Conservation (phyloP, 305 asterid genomes). For the Solanum hybrid region DNA sequence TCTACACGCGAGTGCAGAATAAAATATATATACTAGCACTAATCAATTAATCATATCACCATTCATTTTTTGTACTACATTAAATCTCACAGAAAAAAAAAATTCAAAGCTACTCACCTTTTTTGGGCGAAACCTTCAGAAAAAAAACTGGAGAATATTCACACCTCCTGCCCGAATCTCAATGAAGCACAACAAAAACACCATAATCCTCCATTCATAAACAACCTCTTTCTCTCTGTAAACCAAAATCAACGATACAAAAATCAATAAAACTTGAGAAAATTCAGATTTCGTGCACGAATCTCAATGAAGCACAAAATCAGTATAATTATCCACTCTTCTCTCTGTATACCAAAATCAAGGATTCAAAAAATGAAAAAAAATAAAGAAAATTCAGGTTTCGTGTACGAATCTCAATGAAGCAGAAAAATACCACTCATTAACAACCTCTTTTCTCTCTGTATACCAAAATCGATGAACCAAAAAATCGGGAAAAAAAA, state of each 20-base stretch:
- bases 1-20: slow-evolving; percentile 13
- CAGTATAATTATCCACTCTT: slow-evolving; percentile 2
- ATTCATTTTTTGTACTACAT: background rate
- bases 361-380: background rate
- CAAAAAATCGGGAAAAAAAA: background rate
- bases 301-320: slow-evolving; percentile 1
- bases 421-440: background rate
- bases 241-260: background rate
- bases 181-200: background rate
- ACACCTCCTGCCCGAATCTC: background rate
- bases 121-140: background rate
- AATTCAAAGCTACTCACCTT: slow-evolving; percentile 3
- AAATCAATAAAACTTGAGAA: too few species aligned
- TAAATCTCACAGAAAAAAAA: background rate
- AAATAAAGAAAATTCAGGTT: background rate
- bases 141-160: background rate
- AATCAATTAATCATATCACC: background rate
- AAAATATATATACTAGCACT: background rate
- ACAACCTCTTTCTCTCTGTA: background rate
- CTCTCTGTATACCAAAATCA: background rate
- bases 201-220: slow-evolving; percentile 3
- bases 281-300: background rate
- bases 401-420: background rate
- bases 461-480: background rate
- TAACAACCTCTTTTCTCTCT: background rate